phyloP scores from a whole-genome alignment of 192 early-diverging fungal species.

The Linnemannia elongata region DNA sequence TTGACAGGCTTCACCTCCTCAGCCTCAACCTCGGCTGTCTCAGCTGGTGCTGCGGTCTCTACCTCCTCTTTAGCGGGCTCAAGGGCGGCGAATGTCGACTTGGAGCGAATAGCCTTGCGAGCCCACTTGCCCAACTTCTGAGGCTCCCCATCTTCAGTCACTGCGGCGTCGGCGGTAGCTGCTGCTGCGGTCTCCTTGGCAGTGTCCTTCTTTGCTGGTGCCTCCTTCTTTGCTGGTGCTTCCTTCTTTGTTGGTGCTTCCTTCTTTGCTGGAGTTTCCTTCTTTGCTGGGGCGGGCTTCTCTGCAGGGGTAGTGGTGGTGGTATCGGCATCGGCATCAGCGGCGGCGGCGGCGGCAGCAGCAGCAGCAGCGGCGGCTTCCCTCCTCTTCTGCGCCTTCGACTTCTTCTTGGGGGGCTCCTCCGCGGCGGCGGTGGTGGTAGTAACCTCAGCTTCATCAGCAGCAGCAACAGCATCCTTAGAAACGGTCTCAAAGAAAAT shows the following conservation, averaged over 20 bases:
- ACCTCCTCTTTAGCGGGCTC: not conserved
- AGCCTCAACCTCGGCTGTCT: not conserved
- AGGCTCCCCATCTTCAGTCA: constrained; percentile 2
- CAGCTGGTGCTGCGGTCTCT: not conserved
- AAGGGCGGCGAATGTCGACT: constrained; percentile 17
- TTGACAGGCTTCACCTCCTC: not conserved
- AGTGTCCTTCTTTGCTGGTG: constrained; percentile 1
- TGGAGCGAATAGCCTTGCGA: constrained; percentile 42
- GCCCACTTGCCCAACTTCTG: constrained; percentile 56
- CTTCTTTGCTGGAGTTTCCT: not conserved
- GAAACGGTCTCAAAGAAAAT: constrained; percentile 44
- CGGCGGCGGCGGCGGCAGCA: not conserved
- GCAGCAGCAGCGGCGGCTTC: not conserved
- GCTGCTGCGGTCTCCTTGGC: not conserved
- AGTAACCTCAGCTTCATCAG: not conserved
- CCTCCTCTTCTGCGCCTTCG: constrained; percentile 6
- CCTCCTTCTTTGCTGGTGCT: not conserved
- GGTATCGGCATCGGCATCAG: not conserved
- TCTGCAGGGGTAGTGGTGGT: not conserved
- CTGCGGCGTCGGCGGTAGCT: not conserved
- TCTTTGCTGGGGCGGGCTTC: not conserved
- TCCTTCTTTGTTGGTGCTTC: not conserved
- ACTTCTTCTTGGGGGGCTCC: constrained; percentile 6
- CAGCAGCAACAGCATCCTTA: constrained; percentile 17
- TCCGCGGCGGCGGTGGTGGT: not conserved